A percentile compares a stretch with the other conserved stretches of the same genome.
These are phyloP conservation scores for Aspergillus terreus DNA, from an alignment of 2,329 filamentous ascomycete genomes.

Conservation along the genomic window DNA sequence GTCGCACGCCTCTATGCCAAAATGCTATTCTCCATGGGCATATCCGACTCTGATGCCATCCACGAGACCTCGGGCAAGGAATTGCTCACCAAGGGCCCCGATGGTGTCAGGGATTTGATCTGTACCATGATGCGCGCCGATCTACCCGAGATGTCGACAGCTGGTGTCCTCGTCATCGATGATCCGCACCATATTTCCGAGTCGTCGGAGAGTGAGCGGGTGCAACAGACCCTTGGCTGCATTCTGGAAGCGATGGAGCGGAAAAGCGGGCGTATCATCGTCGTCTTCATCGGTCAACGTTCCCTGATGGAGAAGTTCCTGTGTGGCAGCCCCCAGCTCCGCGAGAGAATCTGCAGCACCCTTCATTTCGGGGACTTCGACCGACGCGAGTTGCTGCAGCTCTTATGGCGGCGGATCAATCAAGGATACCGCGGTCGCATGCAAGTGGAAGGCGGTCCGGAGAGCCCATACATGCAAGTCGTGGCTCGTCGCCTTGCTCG, in stretches of 20 bases:
- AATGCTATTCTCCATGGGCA: constrained; percentile 16
- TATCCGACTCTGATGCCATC: constrained; percentile 10
- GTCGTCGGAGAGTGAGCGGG: background rate
- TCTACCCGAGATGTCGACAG: constrained; percentile 5
- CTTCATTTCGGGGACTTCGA: constrained; percentile 16
- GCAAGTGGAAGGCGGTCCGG: constrained; percentile 18
- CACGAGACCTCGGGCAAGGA: constrained; percentile 14
- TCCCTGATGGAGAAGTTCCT: constrained; percentile 12
- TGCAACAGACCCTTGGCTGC: constrained; percentile 9
- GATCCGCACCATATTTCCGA: constrained; percentile 8
- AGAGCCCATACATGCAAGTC: constrained; percentile 17
- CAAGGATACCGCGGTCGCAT: constrained; percentile 14
- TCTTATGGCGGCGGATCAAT: constrained; percentile 12
- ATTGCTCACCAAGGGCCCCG: constrained; percentile 10
- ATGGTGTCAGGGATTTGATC: constrained; percentile 7
- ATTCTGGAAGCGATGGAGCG: constrained; percentile 15
- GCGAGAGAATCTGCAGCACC: constrained; percentile 15
- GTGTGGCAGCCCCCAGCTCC: constrained; percentile 9
- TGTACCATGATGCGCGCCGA: constrained; percentile 8
- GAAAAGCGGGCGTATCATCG: constrained; percentile 10
- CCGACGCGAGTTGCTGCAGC: constrained; percentile 8
- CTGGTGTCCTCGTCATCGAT: constrained; percentile 15
- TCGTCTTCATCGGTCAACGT: constrained; percentile 12
- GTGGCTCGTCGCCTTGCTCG: constrained; percentile 16
- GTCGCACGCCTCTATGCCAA: constrained; percentile 19